Evolutionary conservation across 2,329 filamentous ascomycete genomes (phyloP).

Genomic region (Juglanconis sp.): DNA sequence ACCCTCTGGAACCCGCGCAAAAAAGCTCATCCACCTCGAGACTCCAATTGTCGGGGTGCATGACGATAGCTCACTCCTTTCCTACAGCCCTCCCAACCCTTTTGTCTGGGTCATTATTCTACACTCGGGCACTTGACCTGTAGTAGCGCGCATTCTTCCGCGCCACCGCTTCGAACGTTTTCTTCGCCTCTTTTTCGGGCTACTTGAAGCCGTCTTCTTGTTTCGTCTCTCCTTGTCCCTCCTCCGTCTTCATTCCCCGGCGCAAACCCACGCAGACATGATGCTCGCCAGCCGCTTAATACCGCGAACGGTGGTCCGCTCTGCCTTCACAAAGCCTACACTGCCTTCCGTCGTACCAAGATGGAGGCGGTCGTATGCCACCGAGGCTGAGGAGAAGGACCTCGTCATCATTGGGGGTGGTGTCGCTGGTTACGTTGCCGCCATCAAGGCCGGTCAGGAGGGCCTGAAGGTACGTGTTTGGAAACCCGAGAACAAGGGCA

Average conservation of each 20-base stretch:
- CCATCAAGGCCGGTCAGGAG: constrained; percentile 97
- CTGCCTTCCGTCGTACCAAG: constrained; percentile 45
- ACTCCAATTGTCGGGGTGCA: not conserved
- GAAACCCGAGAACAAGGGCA: not conserved
- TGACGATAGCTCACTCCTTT: constrained; percentile 4
- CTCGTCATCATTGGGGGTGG: constrained; percentile 96
- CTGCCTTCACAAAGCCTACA: constrained; percentile 42
- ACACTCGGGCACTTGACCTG: constrained; percentile 2
- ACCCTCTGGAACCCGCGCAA: constrained; percentile 7
- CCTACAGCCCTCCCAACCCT: not conserved
- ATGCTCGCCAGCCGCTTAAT: constrained; percentile 63
- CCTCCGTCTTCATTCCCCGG: not conserved
- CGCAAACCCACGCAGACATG: not conserved
- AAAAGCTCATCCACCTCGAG: constrained; percentile 9
- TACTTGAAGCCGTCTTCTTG: not conserved
- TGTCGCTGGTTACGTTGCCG: constrained; percentile 96
- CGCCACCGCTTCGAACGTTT: not conserved
- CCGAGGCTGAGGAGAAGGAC: constrained; percentile 79
- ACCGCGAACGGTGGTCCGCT: constrained; percentile 55
- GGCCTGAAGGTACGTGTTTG: constrained; percentile 76
- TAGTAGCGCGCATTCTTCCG: constrained; percentile 5
- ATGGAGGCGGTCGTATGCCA: constrained; percentile 59
- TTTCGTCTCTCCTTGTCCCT: not conserved
- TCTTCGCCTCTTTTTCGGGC: not conserved
- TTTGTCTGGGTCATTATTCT: not conserved